Evolutionary conservation across 495 filamentous ascomycete species (phyloP), one percentile per base, ranked within the genome.

Genomic region (Cudoniella acicularis): DNA sequence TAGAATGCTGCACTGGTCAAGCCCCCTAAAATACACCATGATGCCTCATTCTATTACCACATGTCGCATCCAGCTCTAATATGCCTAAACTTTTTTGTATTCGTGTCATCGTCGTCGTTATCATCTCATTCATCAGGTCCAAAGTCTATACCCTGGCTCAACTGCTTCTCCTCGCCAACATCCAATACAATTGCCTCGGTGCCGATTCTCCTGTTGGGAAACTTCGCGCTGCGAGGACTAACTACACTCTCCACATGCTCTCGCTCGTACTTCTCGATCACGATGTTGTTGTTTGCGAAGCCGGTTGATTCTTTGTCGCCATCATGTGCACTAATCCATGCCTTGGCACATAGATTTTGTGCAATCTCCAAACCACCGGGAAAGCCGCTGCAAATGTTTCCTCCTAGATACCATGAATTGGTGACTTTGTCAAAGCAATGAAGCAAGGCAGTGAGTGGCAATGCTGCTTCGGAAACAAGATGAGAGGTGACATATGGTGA

Each of bases 241-340:
- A 62, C 49, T 10, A 64, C 53, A 8, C 36, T 55, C 61, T 74
- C 70, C 4, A 85, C 76, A 42, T 83, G 79, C 4, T 80, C 72
- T 1, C 63, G 49, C 0, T 62, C 57, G 64, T 70, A 83, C 36
- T 72, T 75, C 48, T 69, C 66, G 10, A 73, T 82, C 55, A 72
- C 73, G 1, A 83, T 67, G 62, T 78, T 72, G 27, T 66, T 68
- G 20, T 78, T 80, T 1, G 73, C 76, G 9, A 85, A 21, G 0
- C 86, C 86, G 1, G 67, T 73, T 42, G 79, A 77, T 18, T 80
- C 72, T 62, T 88, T 89, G 17, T 81, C 81, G 13, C 80, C 84
- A 62, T 88, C 85, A 56, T 90, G 87, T 1, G 87, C 82, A 54
- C 79, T 76, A 21, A 89, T 77, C 87, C 87, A 89, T 3, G 73